phyloP scores from a whole-genome alignment of 306 rosid genomes.

The Luffa acutangula region DNA sequence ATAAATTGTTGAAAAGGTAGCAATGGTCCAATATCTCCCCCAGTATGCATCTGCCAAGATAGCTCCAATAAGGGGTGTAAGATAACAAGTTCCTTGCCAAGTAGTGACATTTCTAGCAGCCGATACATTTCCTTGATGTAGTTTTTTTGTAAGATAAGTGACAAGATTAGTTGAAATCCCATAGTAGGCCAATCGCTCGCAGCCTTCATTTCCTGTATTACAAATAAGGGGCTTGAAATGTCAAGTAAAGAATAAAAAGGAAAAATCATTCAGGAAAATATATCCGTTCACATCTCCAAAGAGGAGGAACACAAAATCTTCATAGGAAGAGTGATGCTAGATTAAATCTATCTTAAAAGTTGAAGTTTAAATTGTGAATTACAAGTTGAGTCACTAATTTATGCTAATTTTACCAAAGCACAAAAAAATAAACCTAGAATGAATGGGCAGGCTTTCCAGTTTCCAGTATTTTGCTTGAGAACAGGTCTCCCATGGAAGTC shows the following conservation, averaged over 20 bases:
- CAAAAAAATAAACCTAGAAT: slow-evolving; percentile 27
- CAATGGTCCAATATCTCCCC: slow-evolving; percentile 99
- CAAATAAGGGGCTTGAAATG: not conserved
- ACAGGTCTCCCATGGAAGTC: slow-evolving; percentile 36
- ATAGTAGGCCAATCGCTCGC: slow-evolving; percentile 90
- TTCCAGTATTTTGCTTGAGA: slow-evolving; percentile 40
- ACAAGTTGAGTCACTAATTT: not conserved
- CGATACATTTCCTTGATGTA: slow-evolving; percentile 77
- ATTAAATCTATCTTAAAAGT: not conserved
- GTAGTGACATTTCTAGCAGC: slow-evolving; percentile 95
- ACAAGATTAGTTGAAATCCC: slow-evolving; percentile 92
- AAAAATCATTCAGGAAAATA: not conserved
- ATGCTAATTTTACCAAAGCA: not conserved
- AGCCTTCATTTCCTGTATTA: slow-evolving; percentile 73
- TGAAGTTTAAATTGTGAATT: not conserved
- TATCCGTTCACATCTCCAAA: not conserved
- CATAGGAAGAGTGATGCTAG: not conserved
- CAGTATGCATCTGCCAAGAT: slow-evolving; percentile 88
- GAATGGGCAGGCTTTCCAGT: slow-evolving; percentile 52
- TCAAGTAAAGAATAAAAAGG: not conserved
- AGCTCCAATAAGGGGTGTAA: slow-evolving; percentile 94
- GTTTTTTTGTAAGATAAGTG: slow-evolving; percentile 73
- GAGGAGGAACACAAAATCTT: not conserved
- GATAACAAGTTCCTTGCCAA: slow-evolving; percentile 98
- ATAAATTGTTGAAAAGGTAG: slow-evolving; percentile 63